These are phyloP conservation scores for Edaphochlamys debaryana DNA, from an alignment of 139 green algal genomes.

Conservation along the genomic window DNA sequence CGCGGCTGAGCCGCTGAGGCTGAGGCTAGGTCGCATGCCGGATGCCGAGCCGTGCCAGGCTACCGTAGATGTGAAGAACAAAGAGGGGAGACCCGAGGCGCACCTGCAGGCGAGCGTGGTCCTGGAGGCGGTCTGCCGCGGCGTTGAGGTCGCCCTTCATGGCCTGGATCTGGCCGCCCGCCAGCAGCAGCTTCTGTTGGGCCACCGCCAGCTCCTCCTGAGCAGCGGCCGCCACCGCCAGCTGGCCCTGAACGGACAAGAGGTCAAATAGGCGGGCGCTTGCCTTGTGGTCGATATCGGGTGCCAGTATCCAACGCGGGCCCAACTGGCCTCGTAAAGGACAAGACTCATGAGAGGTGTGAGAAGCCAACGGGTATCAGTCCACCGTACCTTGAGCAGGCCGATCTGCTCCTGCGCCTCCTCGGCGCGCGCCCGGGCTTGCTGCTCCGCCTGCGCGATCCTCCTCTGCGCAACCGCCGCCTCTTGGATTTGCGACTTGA, in stretches of 20 bases:
- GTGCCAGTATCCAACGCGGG: no score
- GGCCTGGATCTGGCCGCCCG: not conserved
- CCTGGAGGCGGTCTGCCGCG: conserved; percentile 14
- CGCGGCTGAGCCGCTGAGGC: no score
- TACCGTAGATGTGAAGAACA: no score
- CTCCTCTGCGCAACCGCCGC: not conserved
- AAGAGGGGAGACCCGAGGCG: no score
- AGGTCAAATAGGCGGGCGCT: no score
- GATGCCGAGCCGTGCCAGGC: no score
- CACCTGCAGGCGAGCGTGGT: conserved; percentile 8
- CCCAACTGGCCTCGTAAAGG: no score
- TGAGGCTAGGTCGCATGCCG: no score
- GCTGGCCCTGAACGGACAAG: conserved; percentile 10
- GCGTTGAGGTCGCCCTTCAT: conserved; percentile 9
- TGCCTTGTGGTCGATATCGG: no score
- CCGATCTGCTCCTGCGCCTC: not conserved
- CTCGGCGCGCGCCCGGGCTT: not conserved
- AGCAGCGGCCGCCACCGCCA: not conserved
- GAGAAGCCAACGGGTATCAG: no score
- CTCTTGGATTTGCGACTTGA: conserved; percentile 16
- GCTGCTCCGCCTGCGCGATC: not conserved
- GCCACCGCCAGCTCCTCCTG: not conserved
- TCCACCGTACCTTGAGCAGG: conserved; percentile 25
- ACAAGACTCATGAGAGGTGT: no score
- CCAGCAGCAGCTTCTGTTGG: not conserved